These are phyloP conservation scores for Vickermania ingenoplastis DNA, from an alignment of 208 protist species.

Conservation along the genomic window DNA sequence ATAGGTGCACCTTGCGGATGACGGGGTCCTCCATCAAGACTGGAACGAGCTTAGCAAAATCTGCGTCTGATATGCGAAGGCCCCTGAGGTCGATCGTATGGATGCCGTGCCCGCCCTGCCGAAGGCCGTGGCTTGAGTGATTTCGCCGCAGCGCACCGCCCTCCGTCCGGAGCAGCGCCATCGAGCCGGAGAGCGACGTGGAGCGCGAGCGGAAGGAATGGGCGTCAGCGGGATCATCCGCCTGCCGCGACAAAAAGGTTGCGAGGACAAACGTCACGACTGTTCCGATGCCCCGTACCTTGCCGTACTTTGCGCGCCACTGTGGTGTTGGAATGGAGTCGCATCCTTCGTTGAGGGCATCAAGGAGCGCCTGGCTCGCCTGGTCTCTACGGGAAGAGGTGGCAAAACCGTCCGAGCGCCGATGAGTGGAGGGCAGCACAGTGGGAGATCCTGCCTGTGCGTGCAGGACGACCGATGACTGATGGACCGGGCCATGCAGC, in stretches of 20 bases:
- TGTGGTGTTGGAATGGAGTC: conserved; percentile 24
- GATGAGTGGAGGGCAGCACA: too few species aligned
- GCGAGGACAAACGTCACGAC: conserved; percentile 8
- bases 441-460: too few species aligned
- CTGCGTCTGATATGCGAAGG: conserved; percentile 43
- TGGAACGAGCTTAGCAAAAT: conserved; percentile 29
- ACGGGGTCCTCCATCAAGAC: conserved; percentile 24
- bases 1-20: conserved; percentile 27
- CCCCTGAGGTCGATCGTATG: conserved; percentile 50
- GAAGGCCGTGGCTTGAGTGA: not conserved
- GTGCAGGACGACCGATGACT: too few species aligned
- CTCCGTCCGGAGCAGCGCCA: not conserved
- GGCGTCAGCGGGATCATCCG: not conserved
- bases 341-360: conserved; percentile 18
- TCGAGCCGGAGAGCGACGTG: not conserved
- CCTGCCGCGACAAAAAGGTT: not conserved
- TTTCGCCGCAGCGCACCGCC: not conserved
- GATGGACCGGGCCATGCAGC: too few species aligned
- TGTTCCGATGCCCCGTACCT: conserved; percentile 24
- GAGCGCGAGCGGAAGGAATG: not conserved
- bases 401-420: not conserved
- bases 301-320: conserved; percentile 50
- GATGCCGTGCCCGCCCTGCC: conserved; percentile 12
- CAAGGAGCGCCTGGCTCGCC: conserved; percentile 30
- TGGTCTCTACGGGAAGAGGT: conserved; percentile 5